Conservation (phyloP, 257 asterid species). For the Solanum sejunctum region DNA sequence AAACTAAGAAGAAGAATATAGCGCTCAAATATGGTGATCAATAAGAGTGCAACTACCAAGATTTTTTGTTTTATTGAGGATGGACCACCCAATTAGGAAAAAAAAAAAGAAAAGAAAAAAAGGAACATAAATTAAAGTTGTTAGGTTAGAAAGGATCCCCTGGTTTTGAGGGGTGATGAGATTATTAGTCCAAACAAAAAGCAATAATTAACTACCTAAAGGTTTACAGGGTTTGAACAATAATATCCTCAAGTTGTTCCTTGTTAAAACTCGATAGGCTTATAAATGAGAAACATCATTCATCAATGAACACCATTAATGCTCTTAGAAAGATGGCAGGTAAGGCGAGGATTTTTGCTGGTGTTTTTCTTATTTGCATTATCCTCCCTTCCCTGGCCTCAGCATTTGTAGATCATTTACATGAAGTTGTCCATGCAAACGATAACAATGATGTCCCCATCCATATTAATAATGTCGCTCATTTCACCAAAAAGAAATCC, state of each 20-base stretch:
- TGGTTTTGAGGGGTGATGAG: not conserved
- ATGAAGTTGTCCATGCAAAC: not conserved
- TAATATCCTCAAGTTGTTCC: not conserved
- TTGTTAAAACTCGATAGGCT: not conserved
- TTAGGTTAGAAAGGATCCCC: not conserved
- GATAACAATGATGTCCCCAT: not conserved
- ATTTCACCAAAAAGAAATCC: not conserved
- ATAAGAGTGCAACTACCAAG: no score
- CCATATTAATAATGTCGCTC: not conserved
- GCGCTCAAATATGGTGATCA: not conserved
- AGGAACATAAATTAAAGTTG: not conserved
- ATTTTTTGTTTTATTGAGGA: not conserved
- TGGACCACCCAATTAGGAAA: not conserved
- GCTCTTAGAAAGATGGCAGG: constrained; percentile 15
- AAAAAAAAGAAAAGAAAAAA: not conserved
- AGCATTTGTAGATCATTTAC: not conserved
- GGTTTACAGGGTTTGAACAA: not conserved
- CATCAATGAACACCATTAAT: not conserved
- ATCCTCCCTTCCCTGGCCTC: constrained; percentile 30
- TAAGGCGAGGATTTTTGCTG: constrained; percentile 20
- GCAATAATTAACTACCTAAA: not conserved
- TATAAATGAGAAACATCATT: constrained; percentile 3
- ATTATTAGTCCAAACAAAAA: not conserved
- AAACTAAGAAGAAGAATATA: not conserved
- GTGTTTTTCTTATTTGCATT: constrained; percentile 16